Evolutionary conservation across 2,329 filamentous ascomycete genomes (phyloP), one percentile per base, ranked within the genome.

Genomic region (Aspergillus brunneoviolaceus): DNA sequence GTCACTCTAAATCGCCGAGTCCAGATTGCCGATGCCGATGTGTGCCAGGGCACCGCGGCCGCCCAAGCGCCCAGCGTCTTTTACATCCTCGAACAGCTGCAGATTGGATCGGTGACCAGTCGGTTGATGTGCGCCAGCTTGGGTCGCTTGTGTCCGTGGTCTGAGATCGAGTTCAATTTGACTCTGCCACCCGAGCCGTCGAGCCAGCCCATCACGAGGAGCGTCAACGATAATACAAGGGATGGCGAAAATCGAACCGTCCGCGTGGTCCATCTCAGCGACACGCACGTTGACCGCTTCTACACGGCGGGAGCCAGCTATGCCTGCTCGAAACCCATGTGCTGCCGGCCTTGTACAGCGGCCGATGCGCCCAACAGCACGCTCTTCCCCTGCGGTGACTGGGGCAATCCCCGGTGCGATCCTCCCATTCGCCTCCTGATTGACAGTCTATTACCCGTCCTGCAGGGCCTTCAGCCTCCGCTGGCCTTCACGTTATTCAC

Each of bases 271-370:
- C 85, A 87, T 66, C 83, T 84, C 69, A 85, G 82, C 12, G 85
- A 87, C 63, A 84, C 85, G 48, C 85, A 87, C 60, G 74, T 87
- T 56, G 85, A 87, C 63, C 80, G 79, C 5, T 75, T 79, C 11
- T 87, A 87, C 68, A 77, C 79, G 25, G 71, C 78, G 2, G 85
- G 85, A 0, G 77, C 82, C 6, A 85, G 78, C 66, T 78, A 81
- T 23, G 77, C 85, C 61, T 87, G 85, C 71, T 79, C 79, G 29
- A 85, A 85, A 68, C 83, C 83, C 1, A 84, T 87, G 58, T 87
- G 85, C 71, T 87, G 85, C 72, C 80, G 84, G 67, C 71, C 79
- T 1, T 86, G 84, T 63, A 79, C 77, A 0, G 67, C 77, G 1
- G 71, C 67, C 2, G 81, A 85, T 63, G 74, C 76, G 6, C 81